phyloP scores from a whole-genome alignment of 306 rosid genomes.

The Senna siamea region DNA sequence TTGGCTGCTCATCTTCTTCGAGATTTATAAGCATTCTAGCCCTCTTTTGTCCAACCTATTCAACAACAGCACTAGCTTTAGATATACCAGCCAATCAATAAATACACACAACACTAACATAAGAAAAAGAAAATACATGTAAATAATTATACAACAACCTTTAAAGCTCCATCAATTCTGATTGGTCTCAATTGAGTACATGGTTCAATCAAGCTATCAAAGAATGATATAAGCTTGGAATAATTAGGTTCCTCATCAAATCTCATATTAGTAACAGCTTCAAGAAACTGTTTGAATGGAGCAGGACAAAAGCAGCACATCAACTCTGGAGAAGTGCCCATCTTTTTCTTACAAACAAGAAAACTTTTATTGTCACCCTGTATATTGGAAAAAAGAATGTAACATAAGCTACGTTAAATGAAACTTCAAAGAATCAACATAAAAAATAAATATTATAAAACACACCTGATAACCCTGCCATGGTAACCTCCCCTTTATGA shows the following conservation, averaged over 20 bases:
- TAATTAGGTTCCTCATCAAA: constrained; percentile 97
- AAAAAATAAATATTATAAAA: constrained; percentile 26
- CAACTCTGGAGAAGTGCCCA: constrained; percentile 86
- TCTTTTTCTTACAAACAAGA: constrained; percentile 93
- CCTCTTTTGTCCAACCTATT: constrained; percentile 89
- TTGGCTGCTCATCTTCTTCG: constrained; percentile 94
- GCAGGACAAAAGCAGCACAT: constrained; percentile 93
- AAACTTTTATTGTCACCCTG: constrained; percentile 98
- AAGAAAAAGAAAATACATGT: not conserved
- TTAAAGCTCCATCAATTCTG: constrained; percentile 91
- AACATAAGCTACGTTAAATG: constrained; percentile 26
- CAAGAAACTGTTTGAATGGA: constrained; percentile 88
- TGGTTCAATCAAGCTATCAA: constrained; percentile 86
- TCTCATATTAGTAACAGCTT: constrained; percentile 84
- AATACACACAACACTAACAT: not conserved
- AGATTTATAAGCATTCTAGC: constrained; percentile 76
- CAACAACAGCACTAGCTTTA: constrained; percentile 33
- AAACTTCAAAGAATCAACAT: constrained; percentile 24
- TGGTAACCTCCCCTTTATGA: constrained; percentile 87
- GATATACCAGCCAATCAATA: constrained; percentile 17
- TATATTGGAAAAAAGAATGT: constrained; percentile 23
- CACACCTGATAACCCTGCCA: constrained; percentile 98
- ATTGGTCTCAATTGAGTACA: constrained; percentile 74
- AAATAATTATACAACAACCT: constrained; percentile 50
- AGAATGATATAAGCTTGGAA: constrained; percentile 75